Conservation (phyloP, 2,329 filamentous ascomycete species). For the Ophiosphaerella narmari region DNA sequence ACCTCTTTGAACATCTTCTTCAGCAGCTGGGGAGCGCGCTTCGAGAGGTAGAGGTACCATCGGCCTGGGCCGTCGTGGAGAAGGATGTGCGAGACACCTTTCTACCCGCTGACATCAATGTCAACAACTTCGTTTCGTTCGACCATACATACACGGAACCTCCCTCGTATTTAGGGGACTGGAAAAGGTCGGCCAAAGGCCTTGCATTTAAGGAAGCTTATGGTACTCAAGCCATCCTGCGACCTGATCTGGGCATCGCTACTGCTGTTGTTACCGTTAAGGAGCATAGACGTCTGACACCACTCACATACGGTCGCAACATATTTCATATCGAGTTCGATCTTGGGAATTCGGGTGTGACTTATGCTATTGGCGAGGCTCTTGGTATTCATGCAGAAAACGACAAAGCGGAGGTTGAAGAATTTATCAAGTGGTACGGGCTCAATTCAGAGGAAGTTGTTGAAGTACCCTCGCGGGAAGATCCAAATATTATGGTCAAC, state of each 20-base stretch:
- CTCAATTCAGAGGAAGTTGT: constrained; percentile 82
- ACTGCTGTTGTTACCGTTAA: constrained; percentile 88
- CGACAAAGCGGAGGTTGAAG: constrained; percentile 73
- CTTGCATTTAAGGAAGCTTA: constrained; percentile 95
- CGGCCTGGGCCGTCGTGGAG: constrained; percentile 76
- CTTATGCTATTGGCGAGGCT: constrained; percentile 95
- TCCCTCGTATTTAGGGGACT: constrained; percentile 70
- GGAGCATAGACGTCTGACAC: constrained; percentile 93
- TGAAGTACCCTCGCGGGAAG: constrained; percentile 87
- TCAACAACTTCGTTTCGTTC: constrained; percentile 82
- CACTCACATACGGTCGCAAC: constrained; percentile 88
- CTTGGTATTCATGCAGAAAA: constrained; percentile 97
- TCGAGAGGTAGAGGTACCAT: constrained; percentile 74
- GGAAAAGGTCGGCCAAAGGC: constrained; percentile 84
- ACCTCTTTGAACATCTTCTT: constrained; percentile 65
- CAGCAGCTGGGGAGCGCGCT: constrained; percentile 70
- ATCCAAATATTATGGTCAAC: constrained; percentile 74
- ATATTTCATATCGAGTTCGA: constrained; percentile 99
- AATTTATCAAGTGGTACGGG: constrained; percentile 90
- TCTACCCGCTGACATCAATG: constrained; percentile 68
- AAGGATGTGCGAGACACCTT: constrained; percentile 58
- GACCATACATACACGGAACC: constrained; percentile 75
- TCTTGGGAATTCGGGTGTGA: constrained; percentile 85
- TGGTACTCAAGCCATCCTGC: constrained; percentile 71
- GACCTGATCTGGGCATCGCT: constrained; percentile 84